Conservation (phyloP, 2,329 filamentous ascomycete genomes). For the Passalora sequoiae region DNA sequence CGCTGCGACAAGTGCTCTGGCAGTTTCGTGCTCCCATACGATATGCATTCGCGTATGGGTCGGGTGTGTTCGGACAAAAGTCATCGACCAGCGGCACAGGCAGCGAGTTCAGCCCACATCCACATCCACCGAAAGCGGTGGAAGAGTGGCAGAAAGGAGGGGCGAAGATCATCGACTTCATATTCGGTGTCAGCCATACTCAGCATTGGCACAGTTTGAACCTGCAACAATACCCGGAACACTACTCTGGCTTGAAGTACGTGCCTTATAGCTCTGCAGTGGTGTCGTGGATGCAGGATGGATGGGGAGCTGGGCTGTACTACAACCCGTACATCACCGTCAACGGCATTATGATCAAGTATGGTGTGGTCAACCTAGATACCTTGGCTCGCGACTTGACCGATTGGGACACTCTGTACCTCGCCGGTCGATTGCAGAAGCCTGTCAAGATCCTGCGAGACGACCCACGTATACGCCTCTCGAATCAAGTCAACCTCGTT, state of each 20-base stretch:
- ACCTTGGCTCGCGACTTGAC: slow-evolving; percentile 81
- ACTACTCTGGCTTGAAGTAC: slow-evolving; percentile 82
- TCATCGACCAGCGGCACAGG: slow-evolving; percentile 38
- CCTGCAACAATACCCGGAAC: slow-evolving; percentile 77
- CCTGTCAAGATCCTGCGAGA: slow-evolving; percentile 96
- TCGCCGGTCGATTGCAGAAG: slow-evolving; percentile 94
- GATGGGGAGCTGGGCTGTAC: slow-evolving; percentile 88
- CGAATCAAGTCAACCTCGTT: slow-evolving; percentile 92
- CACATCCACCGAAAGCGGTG: slow-evolving; percentile 74
- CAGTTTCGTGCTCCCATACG: slow-evolving; percentile 89
- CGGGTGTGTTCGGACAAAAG: slow-evolving; percentile 86
- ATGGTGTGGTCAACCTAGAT: slow-evolving; percentile 90
- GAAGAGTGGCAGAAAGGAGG: slow-evolving; percentile 78
- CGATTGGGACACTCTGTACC: slow-evolving; percentile 89
- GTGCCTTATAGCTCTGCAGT: slow-evolving; percentile 68
- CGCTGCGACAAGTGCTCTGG: slow-evolving; percentile 78
- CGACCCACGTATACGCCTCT: slow-evolving; percentile 82
- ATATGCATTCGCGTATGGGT: slow-evolving; percentile 96
- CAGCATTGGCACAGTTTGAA: slow-evolving; percentile 98
- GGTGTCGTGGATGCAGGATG: slow-evolving; percentile 80
- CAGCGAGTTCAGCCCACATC: slow-evolving; percentile 63
- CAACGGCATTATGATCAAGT: slow-evolving; percentile 95
- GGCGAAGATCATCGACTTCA: slow-evolving; percentile 97
- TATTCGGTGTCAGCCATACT: slow-evolving; percentile 88
- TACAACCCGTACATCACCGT: slow-evolving; percentile 95